Base-by-base conservation (phyloP, 495 filamentous ascomycete genomes). In the Melanomma pulvis-pyrius region DNA sequence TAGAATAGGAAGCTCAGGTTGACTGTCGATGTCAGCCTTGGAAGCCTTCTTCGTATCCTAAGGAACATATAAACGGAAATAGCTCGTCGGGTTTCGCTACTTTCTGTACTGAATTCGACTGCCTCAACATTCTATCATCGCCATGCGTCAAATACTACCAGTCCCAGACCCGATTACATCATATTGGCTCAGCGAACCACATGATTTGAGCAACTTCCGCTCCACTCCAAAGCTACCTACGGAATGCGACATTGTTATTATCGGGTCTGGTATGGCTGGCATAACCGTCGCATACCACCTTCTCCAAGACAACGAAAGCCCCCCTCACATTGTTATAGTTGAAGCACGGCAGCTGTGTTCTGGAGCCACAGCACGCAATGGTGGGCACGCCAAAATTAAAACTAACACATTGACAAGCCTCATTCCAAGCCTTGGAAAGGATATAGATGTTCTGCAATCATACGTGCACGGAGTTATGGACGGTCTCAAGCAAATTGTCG, bases 211-310 rank as follows among this genome's bases (percentile, higher is more conserved):
- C 28, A 79, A 84, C 61, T 69, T 79, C 29, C 81, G 82, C 59
- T 83, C 81, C 13, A 82, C 82, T 5, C 29, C 71, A 21, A 67
- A 66, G 6, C 77, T 89, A 13, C 87, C 83, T 8, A 30, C 60
- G 0, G 74, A 77, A 7, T 82, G 79, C 48, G 83, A 90, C 63
- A 80, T 81, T 32, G 80, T 88, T n/a, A 83, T 92, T 47, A 85
- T 92, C 55, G 89, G 89, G 28, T 88, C 84, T 36, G 89, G 89
- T 2, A 90, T 91, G 61, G 87, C 86, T 0, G 88, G 89, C 17
- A 79, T 87, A 0, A 77, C 82, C 0, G 76, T 87, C 2, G 85
- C 88, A 7, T 87, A 82, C 74, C 80, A 83, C 0, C 76, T 90
- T 0, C 76, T 90, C 3, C 71, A 59, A 3, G 48, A 51, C n/a